Conservation (phyloP, 371 early-diverging fungal genomes). For the Saksenaea vasiformis region DNA sequence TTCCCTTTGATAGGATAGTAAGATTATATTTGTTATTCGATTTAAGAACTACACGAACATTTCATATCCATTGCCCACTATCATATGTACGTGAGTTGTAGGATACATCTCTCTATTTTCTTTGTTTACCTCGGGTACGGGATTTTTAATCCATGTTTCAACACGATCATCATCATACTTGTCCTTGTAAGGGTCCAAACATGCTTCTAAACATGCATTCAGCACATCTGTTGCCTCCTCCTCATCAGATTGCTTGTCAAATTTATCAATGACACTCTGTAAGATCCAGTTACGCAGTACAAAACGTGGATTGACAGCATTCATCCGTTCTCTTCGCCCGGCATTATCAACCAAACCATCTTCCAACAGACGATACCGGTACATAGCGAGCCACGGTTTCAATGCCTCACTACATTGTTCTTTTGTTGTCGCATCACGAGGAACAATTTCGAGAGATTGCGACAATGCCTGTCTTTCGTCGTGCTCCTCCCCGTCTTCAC, state of each 20-base stretch:
- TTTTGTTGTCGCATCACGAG: slow-evolving; percentile 20
- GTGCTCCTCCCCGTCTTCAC: slow-evolving; percentile 36
- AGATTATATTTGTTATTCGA: neutral
- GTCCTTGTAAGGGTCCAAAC: slow-evolving; percentile 58
- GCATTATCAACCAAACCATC: slow-evolving; percentile 26
- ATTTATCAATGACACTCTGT: slow-evolving; percentile 61
- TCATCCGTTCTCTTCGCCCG: slow-evolving; percentile 53
- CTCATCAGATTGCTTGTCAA: slow-evolving; percentile 37
- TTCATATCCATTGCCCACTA: slow-evolving; percentile 38
- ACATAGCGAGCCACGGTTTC: slow-evolving; percentile 47
- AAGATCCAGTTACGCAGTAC: slow-evolving; percentile 78
- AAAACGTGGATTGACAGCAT: slow-evolving; percentile 68
- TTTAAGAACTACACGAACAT: slow-evolving; percentile 39
- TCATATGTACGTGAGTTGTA: slow-evolving; percentile 14
- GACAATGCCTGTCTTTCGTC: slow-evolving; percentile 39
- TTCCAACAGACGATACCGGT: slow-evolving; percentile 52
- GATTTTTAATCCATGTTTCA: slow-evolving; percentile 32
- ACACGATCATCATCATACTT: slow-evolving; percentile 36
- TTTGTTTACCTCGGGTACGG: slow-evolving; percentile 38
- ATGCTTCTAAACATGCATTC: slow-evolving; percentile 55
- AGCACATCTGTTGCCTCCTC: slow-evolving; percentile 42
- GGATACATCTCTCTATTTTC: slow-evolving; percentile 18
- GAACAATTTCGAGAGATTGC: slow-evolving; percentile 32
- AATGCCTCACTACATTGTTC: slow-evolving; percentile 27
- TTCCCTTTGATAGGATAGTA: too few species aligned